phyloP scores from a whole-genome alignment of 116 monocot genomes.

The Thalassia testudinum region DNA sequence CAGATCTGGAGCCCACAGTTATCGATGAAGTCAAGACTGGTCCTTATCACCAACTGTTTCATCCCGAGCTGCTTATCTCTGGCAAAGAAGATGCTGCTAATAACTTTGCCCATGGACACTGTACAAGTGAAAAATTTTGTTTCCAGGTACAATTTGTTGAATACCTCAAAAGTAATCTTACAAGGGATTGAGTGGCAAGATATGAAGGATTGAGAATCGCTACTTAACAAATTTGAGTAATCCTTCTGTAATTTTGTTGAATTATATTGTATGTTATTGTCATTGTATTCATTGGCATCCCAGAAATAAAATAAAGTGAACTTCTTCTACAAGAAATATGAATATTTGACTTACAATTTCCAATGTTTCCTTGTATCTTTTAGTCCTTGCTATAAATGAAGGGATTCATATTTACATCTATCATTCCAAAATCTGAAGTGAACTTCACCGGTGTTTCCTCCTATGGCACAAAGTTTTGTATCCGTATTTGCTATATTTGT shows the following conservation, averaged over 20 bases:
- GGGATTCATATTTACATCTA: background rate
- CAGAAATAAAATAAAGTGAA: too few relatives aligned
- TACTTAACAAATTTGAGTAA: too few relatives aligned
- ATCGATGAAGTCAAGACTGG: constrained; percentile 25
- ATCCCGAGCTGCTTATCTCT: constrained; percentile 26
- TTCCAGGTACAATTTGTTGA: too few relatives aligned
- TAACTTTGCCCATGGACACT: constrained; percentile 23
- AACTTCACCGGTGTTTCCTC: background rate
- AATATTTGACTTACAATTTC: background rate
- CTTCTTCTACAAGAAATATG: too few relatives aligned
- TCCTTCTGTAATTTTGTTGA: too few relatives aligned
- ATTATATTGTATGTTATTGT: too few relatives aligned
- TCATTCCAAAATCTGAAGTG: background rate
- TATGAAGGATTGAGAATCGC: too few relatives aligned
- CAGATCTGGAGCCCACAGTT: constrained; percentile 23
- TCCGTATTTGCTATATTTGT: background rate
- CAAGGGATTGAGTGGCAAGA: too few relatives aligned
- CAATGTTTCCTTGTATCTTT: too few relatives aligned
- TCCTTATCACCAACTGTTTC: constrained; percentile 17
- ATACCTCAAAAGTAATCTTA: too few relatives aligned
- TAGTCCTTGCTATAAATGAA: background rate
- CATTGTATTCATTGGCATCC: too few relatives aligned
- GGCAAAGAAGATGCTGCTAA: constrained; percentile 32
- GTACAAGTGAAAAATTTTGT: too few relatives aligned
- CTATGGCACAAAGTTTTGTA: background rate